Percentiles rank a stretch among this genome's conserved stretches.
phyloP scores from a whole-genome alignment of 1,284 basidiomycete species.

The Porogramme epimiltina region DNA sequence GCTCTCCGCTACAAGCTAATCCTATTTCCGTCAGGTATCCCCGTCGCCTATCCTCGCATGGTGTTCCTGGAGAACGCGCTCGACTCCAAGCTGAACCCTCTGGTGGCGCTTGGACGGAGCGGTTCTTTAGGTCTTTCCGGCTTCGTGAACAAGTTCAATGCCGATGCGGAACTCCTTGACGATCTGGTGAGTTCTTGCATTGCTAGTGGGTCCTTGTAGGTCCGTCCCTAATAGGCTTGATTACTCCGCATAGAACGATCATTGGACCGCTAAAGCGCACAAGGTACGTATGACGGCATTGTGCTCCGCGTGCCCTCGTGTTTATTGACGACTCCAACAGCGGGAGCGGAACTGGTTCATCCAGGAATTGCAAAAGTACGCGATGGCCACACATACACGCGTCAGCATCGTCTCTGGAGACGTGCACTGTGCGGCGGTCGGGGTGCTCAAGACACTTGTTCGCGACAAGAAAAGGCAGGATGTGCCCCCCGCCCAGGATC shows the following conservation, averaged over 20 bases:
- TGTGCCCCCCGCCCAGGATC: conserved; percentile 57
- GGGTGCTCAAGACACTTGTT: conserved; percentile 70
- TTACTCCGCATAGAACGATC: conserved; percentile 65
- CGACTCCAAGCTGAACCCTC: conserved; percentile 81
- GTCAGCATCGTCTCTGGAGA: conserved; percentile 90
- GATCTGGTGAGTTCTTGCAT: conserved; percentile 63
- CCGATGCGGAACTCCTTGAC: conserved; percentile 88
- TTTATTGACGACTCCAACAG: no score
- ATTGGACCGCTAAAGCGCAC: conserved; percentile 84
- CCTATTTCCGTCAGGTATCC: conserved; percentile 50
- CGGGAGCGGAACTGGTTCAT: conserved; percentile 92
- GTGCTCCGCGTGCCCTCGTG: no score
- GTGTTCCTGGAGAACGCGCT: conserved; percentile 83
- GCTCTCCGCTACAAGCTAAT: background rate
- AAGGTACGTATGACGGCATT: conserved; percentile 63
- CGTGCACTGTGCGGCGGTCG: conserved; percentile 88
- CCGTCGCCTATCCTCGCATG: conserved; percentile 91
- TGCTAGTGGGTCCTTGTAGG: background rate
- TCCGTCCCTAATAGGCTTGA: background rate
- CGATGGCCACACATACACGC: conserved; percentile 61
- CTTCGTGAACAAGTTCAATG: conserved; percentile 92
- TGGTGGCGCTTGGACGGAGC: conserved; percentile 69
- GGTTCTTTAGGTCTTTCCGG: conserved; percentile 71
- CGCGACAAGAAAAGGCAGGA: conserved; percentile 50
- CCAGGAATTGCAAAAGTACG: conserved; percentile 74